Conservation (phyloP, 192 early-diverging fungal species). For the Gonapodya sp. region DNA sequence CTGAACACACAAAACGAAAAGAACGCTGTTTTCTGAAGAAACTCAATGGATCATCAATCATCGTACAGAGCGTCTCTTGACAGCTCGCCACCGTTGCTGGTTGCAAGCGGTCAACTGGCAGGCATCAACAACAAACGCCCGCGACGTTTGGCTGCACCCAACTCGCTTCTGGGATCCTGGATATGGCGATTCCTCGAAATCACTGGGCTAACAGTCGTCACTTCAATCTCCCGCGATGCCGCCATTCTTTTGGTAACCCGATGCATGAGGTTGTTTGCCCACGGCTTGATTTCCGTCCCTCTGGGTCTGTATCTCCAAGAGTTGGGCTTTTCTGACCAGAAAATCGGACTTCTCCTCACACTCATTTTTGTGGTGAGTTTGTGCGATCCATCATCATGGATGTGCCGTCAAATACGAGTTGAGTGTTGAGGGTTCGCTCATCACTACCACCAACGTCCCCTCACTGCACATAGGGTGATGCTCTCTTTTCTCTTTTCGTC, state of each 20-base stretch:
- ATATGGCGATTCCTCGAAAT: background rate
- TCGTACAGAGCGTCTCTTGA: too few relatives aligned
- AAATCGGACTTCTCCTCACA: constrained; percentile 16
- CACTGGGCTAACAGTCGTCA: background rate
- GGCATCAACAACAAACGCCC: too few relatives aligned
- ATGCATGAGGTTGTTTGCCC: constrained; percentile 16
- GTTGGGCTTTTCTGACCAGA: constrained; percentile 15
- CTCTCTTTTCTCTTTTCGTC: constrained; percentile 14
- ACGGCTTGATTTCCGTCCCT: constrained; percentile 18
- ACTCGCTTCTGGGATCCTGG: too few relatives aligned
- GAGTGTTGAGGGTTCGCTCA: too few relatives aligned
- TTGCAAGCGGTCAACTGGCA: too few relatives aligned
- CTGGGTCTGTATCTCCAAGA: constrained; percentile 17
- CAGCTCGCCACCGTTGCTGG: too few relatives aligned
- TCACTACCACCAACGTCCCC: background rate
- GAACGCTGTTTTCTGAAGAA: too few relatives aligned
- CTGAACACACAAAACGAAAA: too few relatives aligned
- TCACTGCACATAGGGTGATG: constrained; percentile 5
- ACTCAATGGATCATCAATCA: too few relatives aligned
- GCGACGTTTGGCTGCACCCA: too few relatives aligned
- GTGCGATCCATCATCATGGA: background rate
- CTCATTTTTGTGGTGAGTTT: constrained; percentile 15
- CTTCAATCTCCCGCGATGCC: constrained; percentile 2
- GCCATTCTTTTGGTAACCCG: constrained; percentile 16
- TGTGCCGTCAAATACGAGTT: too few relatives aligned